Conservation (phyloP, 148 eudicot genomes). For the Arbutus unedo region DNA sequence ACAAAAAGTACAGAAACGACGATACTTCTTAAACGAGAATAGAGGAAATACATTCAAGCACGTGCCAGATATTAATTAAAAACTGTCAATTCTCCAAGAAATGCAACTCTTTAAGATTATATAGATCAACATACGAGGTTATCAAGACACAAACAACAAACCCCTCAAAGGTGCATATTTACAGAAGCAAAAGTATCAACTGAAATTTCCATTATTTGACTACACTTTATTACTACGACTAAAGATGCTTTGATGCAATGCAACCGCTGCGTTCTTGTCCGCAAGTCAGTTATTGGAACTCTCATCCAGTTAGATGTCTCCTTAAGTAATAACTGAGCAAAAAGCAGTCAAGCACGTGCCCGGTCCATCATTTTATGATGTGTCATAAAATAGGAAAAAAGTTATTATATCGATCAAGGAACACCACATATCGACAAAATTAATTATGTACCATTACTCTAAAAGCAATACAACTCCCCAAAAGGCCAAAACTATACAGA, state of each 20-base stretch:
- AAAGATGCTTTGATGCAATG: too few relatives aligned
- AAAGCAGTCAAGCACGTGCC: neutral
- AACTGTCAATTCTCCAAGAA: neutral
- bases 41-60: too few relatives aligned
- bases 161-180: neutral
- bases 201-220: neutral
- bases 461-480: neutral
- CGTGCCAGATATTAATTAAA: neutral
- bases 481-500: neutral
- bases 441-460: neutral
- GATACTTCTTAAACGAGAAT: too few relatives aligned
- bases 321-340: neutral
- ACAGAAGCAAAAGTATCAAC: neutral
- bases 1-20: neutral
- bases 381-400: neutral
- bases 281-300: neutral
- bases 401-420: neutral
- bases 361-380: neutral
- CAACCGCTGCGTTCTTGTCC: neutral
- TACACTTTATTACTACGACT: neutral
- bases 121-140: neutral
- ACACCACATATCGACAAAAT: neutral
- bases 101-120: neutral
- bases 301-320: neutral
- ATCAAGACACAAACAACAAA: neutral